phyloP scores from a whole-genome alignment of 495 filamentous ascomycete species.

The Mycothermus thermophilus region DNA sequence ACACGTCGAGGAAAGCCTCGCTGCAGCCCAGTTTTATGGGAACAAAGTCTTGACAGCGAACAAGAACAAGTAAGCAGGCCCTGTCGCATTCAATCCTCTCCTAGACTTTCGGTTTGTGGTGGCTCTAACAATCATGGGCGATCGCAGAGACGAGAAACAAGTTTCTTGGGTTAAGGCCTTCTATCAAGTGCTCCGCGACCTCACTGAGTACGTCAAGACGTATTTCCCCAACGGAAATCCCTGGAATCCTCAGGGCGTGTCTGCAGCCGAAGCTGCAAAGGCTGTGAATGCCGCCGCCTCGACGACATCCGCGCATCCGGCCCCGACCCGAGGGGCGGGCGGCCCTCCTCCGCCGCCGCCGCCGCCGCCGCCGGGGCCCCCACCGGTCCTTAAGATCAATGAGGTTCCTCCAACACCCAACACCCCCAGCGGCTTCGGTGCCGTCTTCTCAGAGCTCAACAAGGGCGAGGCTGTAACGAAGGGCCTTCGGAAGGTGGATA shows the following conservation, averaged over 20 bases:
- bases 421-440: constrained; percentile 46
- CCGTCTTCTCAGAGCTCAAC: constrained; percentile 85
- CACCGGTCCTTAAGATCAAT: constrained; percentile 37
- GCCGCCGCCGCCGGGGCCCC: constrained; percentile 55
- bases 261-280: constrained; percentile 54
- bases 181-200: constrained; percentile 71
- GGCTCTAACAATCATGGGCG: too few relatives aligned
- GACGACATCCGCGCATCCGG: constrained; percentile 17
- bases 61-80: constrained; percentile 78
- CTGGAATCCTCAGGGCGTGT: constrained; percentile 76
- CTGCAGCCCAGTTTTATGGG: constrained; percentile 75
- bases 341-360: constrained; percentile 52
- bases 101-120: too few relatives aligned
- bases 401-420: constrained; percentile 23
- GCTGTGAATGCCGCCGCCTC: constrained; percentile 15
- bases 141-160: constrained; percentile 54
- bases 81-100: neutral
- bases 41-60: constrained; percentile 79
- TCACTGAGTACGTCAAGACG: constrained; percentile 66
- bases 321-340: constrained; percentile 31
- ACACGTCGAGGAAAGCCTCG: constrained; percentile 63
- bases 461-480: constrained; percentile 74
- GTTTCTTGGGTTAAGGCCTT: constrained; percentile 79
- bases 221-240: constrained; percentile 65
- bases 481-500: constrained; percentile 82